These are phyloP conservation scores for Didymella arachidicola DNA, from an alignment of 2,329 filamentous ascomycete genomes.

Conservation along the genomic window DNA sequence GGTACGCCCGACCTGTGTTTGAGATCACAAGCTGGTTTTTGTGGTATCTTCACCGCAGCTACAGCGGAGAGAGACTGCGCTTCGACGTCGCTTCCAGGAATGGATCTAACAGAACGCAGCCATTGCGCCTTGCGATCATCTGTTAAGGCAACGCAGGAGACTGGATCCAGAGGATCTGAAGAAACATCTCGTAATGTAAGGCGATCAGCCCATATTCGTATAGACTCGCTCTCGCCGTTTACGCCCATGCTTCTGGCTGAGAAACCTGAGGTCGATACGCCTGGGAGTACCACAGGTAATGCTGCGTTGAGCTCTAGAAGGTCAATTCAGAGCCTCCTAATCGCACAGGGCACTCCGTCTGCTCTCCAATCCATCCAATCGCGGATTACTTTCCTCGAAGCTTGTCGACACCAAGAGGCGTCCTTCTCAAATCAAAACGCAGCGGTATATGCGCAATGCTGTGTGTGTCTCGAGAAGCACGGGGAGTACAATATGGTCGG, in stretches of 20 bases:
- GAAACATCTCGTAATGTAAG: no score
- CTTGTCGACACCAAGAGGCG: background rate
- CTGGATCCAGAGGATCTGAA: no score
- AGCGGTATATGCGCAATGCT: slow-evolving; percentile 22
- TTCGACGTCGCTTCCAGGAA: background rate
- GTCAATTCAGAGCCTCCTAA: background rate
- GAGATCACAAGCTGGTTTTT: background rate
- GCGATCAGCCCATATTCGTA: background rate
- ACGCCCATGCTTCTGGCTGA: background rate
- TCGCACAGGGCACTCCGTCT: background rate
- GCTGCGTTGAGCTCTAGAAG: background rate
- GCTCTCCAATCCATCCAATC: background rate
- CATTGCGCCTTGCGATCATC: background rate
- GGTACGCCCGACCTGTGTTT: background rate
- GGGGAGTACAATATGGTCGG: slow-evolving; percentile 10
- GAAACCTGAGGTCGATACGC: background rate
- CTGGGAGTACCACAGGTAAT: background rate
- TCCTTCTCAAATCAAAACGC: background rate
- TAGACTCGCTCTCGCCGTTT: background rate
- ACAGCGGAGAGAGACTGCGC: background rate
- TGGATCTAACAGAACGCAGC: background rate
- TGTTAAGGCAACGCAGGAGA: background rate
- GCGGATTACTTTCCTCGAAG: background rate
- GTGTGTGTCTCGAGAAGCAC: slow-evolving; percentile 25
- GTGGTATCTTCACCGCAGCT: background rate